Evolutionary conservation across 1,139 yeast genomes (phyloP).

Genomic region (Saccharomycopsis crataegensis): DNA sequence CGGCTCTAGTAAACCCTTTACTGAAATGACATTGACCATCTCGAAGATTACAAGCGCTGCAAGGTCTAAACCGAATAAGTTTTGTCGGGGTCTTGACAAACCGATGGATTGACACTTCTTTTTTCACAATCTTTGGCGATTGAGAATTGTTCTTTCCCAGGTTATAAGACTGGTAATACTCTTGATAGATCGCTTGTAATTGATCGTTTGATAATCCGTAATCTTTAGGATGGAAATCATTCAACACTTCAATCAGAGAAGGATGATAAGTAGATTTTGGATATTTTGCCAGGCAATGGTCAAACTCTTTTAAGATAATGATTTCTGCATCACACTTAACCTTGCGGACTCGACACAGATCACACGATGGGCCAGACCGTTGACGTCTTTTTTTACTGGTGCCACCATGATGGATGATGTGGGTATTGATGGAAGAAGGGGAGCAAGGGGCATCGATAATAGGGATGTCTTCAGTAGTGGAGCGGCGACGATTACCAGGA

Average conservation of each 20-base stretch:
- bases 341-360: constrained; percentile 61
- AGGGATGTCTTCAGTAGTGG: background rate
- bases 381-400: constrained; percentile 33
- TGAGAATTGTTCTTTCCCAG: too few species aligned
- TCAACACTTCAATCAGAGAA: too few species aligned
- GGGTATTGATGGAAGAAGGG: background rate
- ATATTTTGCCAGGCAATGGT: too few species aligned
- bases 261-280: too few species aligned
- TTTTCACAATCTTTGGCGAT: background rate
- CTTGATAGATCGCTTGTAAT: background rate
- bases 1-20: constrained; percentile 55
- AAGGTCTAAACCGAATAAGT: constrained; percentile 42
- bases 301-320: constrained; percentile 13
- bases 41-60: constrained; percentile 42
- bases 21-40: constrained; percentile 42
- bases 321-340: constrained; percentile 60
- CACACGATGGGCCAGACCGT: constrained; percentile 71
- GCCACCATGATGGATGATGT: background rate
- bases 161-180: too few species aligned
- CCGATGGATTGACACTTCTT: background rate
- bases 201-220: background rate
- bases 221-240: constrained; percentile 10
- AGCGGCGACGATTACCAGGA: background rate
- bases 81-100: constrained; percentile 27
- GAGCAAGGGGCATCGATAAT: background rate